Evolutionary conservation across 352 stramenopile genomes (phyloP).

Genomic region (Elongisporangium undulatum): DNA sequence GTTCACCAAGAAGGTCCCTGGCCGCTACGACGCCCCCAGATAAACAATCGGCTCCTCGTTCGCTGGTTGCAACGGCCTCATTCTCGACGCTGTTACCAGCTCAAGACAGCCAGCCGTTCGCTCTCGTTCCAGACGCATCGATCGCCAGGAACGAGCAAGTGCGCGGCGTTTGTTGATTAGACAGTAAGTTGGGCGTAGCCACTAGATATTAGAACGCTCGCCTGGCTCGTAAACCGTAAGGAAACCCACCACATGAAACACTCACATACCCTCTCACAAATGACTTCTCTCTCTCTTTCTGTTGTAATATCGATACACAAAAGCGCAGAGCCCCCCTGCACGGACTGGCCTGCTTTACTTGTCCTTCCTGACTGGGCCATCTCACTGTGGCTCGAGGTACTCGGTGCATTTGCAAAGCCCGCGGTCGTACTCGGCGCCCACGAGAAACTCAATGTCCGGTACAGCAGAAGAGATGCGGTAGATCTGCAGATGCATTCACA

Average conservation of each 20-base stretch:
- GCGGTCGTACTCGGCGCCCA: slow-evolving; percentile 83
- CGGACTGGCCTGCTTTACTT: too few relatives aligned
- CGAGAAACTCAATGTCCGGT: slow-evolving; percentile 78
- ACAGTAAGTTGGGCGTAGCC: neutral
- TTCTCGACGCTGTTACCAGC: neutral
- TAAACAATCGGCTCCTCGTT: slow-evolving; percentile 19
- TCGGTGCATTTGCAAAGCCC: slow-evolving; percentile 79
- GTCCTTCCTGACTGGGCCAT: neutral
- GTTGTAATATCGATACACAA: neutral
- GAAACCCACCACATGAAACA: neutral
- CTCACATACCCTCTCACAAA: neutral
- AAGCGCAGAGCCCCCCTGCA: neutral
- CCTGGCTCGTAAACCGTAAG: neutral
- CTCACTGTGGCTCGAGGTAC: slow-evolving; percentile 55
- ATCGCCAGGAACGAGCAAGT: neutral
- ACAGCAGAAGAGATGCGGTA: slow-evolving; percentile 79
- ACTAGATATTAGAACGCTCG: neutral
- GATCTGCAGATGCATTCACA: slow-evolving; percentile 30
- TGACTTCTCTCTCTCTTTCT: neutral
- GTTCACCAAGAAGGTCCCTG: slow-evolving; percentile 80
- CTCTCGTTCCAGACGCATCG: neutral
- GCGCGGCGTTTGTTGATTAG: neutral
- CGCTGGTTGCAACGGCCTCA: neutral
- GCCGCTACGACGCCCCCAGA: slow-evolving; percentile 79
- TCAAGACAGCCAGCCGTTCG: neutral